Percentiles rank a stretch among this genome's conserved stretches.
Evolutionary conservation across 441 rosid species (phyloP).

Genomic region (Pelargonium fulgidum): DNA sequence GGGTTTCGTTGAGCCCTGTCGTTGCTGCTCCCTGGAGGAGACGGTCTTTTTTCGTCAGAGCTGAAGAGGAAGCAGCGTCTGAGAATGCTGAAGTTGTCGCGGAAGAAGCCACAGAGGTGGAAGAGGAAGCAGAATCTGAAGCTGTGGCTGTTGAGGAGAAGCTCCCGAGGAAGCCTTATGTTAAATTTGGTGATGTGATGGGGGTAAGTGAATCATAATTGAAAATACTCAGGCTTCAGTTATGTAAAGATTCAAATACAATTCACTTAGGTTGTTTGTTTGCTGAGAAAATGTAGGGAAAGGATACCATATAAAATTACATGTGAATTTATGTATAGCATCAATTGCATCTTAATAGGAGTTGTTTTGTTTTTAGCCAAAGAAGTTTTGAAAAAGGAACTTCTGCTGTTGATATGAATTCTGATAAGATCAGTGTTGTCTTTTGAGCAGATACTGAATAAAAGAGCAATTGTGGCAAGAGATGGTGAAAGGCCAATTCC

Average conservation of each 20-base stretch:
- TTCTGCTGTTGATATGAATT: not conserved
- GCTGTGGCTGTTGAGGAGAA: slow-evolving; percentile 20
- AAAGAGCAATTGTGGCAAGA: slow-evolving; percentile 60
- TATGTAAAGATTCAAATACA: not conserved
- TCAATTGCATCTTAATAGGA: not conserved
- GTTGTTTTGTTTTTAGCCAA: not conserved
- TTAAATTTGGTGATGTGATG: slow-evolving; percentile 81
- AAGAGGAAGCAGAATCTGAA: slow-evolving; percentile 4
- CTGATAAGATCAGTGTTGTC: not conserved
- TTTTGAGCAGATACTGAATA: slow-evolving; percentile 57
- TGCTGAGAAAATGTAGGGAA: not conserved
- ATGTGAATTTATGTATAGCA: not conserved
- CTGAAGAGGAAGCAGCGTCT: slow-evolving; percentile 31
- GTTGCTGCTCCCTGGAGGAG: slow-evolving; percentile 16
- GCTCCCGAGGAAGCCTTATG: slow-evolving; percentile 37
- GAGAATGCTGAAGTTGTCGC: slow-evolving; percentile 22
- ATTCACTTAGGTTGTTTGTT: not conserved
- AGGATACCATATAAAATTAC: not conserved
- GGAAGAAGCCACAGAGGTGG: slow-evolving; percentile 20
- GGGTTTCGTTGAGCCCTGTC: not conserved
- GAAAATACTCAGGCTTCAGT: not conserved
- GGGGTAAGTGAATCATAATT: slow-evolving; percentile 42
- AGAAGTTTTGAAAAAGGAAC: not conserved
- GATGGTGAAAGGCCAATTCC: slow-evolving; percentile 57
- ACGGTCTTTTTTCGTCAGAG: slow-evolving; percentile 45